These are phyloP conservation scores for Hibiscus mutabilis DNA, from an alignment of 345 rosid species.

Conservation along the genomic window DNA sequence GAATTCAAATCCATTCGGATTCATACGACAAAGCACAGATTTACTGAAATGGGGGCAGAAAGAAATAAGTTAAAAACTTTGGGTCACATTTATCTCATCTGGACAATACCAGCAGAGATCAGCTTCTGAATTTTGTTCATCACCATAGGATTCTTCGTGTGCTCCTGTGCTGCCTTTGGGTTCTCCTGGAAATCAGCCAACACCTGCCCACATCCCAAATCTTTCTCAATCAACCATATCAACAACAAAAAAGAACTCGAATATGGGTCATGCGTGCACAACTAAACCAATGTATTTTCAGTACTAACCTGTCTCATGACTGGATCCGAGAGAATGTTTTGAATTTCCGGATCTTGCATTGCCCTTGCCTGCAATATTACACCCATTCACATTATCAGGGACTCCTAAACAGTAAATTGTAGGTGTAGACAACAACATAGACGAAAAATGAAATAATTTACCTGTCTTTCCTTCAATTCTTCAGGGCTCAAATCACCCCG, in stretches of 20 bases:
- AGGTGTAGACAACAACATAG: too few relatives aligned
- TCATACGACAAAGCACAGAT: not conserved
- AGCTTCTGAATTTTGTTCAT: slow-evolving; percentile 94
- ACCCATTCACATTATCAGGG: not conserved
- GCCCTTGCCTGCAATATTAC: slow-evolving; percentile 61
- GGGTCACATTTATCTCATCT: slow-evolving; percentile 39
- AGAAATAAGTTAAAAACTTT: not conserved
- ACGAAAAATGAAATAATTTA: slow-evolving; percentile 11
- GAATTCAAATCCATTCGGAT: not conserved
- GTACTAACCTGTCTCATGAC: not conserved
- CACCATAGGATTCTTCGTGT: slow-evolving; percentile 85
- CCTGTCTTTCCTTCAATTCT: slow-evolving; percentile 98
- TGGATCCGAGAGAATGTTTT: slow-evolving; percentile 81
- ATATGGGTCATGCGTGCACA: not conserved
- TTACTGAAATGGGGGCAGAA: not conserved
- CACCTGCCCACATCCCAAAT: slow-evolving; percentile 39
- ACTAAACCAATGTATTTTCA: not conserved
- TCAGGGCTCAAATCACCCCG: slow-evolving; percentile 95
- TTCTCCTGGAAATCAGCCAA: slow-evolving; percentile 91
- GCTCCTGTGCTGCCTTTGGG: slow-evolving; percentile 88
- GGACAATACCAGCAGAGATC: slow-evolving; percentile 83
- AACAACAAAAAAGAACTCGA: not conserved
- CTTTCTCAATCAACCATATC: not conserved
- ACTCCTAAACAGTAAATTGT: not conserved
- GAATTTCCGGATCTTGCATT: slow-evolving; percentile 97